Percentiles rank a stretch among this genome's conserved stretches.
phyloP scores from a whole-genome alignment of 495 filamentous ascomycete species.

The Collariella sp. region DNA sequence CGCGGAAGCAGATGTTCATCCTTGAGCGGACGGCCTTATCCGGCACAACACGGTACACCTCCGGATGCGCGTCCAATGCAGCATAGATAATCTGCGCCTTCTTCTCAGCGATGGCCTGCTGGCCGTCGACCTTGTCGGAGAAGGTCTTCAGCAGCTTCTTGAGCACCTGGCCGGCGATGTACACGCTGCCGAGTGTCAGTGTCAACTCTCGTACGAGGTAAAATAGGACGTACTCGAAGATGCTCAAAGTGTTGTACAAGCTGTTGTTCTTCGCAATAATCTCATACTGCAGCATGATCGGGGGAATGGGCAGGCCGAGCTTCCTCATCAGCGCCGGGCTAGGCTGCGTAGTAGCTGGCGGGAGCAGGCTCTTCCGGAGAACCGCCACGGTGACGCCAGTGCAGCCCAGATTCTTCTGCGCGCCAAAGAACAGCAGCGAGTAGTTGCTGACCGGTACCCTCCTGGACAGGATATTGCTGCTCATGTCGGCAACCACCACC shows the following conservation, averaged over 20 bases:
- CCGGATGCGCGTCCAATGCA: constrained; percentile 60
- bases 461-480: constrained; percentile 63
- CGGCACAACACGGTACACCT: constrained; percentile 64
- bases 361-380: constrained; percentile 65
- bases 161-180: constrained; percentile 79
- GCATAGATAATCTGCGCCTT: constrained; percentile 71
- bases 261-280: constrained; percentile 79
- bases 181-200: constrained; percentile 46
- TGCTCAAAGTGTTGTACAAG: constrained; percentile 89
- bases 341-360: constrained; percentile 50
- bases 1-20: constrained; percentile 90
- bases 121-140: constrained; percentile 57
- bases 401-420: constrained; percentile 84
- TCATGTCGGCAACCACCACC: constrained; percentile 79
- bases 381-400: constrained; percentile 81
- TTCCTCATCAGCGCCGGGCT: constrained; percentile 57
- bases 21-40: constrained; percentile 63
- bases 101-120: constrained; percentile 56
- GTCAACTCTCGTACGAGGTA: not conserved
- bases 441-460: constrained; percentile 62
- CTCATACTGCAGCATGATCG: constrained; percentile 71
- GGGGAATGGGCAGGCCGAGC: constrained; percentile 68
- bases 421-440: constrained; percentile 69
- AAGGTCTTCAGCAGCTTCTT: constrained; percentile 51
- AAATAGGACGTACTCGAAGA: constrained; percentile 54